Conservation (phyloP, 225 moss, liverwort and hornwort species). For the Lunularia cruciata region DNA sequence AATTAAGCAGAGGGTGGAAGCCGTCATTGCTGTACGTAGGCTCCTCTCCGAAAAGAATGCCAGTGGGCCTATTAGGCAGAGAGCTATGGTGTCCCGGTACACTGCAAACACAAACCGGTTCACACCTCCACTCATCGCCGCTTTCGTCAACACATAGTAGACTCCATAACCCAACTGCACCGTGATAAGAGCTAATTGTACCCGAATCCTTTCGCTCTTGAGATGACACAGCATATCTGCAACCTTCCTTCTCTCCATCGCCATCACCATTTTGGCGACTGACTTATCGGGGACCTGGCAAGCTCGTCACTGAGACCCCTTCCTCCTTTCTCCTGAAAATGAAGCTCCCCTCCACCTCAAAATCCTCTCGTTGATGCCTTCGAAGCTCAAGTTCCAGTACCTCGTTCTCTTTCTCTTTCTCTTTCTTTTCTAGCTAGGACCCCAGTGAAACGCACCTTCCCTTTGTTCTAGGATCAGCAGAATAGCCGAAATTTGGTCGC, state of each 20-base stretch:
- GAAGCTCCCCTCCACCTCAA: no score
- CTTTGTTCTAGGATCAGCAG: no score
- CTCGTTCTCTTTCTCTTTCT: no score
- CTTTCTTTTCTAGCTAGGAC: no score
- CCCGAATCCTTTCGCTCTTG: conserved; percentile 33
- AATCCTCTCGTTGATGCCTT: no score
- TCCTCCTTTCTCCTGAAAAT: no score
- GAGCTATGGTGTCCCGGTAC: conserved; percentile 41
- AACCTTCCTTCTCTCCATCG: conserved; percentile 22
- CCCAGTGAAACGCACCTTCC: no score
- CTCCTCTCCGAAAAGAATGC: conserved; percentile 34
- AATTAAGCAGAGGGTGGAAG: conserved; percentile 23
- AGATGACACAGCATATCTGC: conserved; percentile 16
- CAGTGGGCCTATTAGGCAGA: conserved; percentile 34
- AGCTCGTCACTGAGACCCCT: no score
- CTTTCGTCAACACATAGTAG: conserved; percentile 52
- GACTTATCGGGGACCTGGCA: no score
- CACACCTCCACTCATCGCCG: conserved; percentile 44
- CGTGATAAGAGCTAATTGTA: conserved; percentile 48
- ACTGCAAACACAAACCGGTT: conserved; percentile 49
- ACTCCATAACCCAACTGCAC: conserved; percentile 51
- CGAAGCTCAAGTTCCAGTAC: no score
- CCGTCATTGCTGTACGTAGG: conserved; percentile 29
- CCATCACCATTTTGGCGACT: conserved; percentile 10
- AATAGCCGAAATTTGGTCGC: no score